Base-by-base conservation (phyloP, 768 basidiomycete genomes). In the Naematelia encephala region DNA sequence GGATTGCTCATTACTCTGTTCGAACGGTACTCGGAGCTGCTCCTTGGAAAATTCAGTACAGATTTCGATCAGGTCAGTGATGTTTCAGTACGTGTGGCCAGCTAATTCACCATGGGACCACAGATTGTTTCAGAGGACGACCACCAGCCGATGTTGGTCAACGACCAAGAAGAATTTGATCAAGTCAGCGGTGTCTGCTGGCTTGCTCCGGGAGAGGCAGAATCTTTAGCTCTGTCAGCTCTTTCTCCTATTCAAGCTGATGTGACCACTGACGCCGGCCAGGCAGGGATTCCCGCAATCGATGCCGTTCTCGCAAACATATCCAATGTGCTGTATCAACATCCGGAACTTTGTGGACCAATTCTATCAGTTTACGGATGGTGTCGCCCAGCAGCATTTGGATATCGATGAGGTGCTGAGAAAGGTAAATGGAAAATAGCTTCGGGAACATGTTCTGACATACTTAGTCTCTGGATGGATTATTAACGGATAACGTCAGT, bases 281-380 rank as follows among this genome's bases (percentile, higher is more conserved):
- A 90, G 91, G 69, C 81, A 79, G 54, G 67, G 82, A 5, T 78
- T 86, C 54, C 91, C 92, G 3, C 80, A 87, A 57, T 80, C 81
- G 25, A 81, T 99, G 42, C 92, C 96, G 0, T 99, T 94, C 89
- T 98, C 94, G 0, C 87, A 89, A 73, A 88, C 89, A 0, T 98
- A 97, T 77, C 89, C 91, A 67, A 80, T 89, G n/a, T 94, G 90
- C 69, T 97, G 94, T 74, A 88, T 90, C 80, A 79, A 94, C 86
- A 88, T 94, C 59, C 86, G 90, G 23, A 82, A 81, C 44, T 97
- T 94, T 70, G 88, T 96, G 39, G 88, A 92, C 66, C 91, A 90
- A 67, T 98, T 96, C 79, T 94, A 97, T 73, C 87, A 90, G 22
- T 99, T 98, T 76, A 86, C 93, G 0, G 96, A 99, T 67, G 94